Evolutionary conservation across 2,329 filamentous ascomycete genomes (phyloP).

Genomic region (Trichophaea hybrida): DNA sequence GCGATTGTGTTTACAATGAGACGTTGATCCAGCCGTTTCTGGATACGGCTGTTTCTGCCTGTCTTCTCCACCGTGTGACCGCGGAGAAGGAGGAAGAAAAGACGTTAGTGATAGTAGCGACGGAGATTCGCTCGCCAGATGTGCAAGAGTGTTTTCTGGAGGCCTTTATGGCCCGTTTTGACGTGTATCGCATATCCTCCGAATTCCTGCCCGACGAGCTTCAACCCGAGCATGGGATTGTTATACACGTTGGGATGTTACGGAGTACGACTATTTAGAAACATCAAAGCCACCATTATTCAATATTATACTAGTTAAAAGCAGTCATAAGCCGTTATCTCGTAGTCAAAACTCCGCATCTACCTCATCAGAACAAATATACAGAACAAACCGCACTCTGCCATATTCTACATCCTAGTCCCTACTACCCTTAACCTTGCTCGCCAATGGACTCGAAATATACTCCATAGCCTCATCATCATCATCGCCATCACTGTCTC

Average conservation of each 20-base stretch:
- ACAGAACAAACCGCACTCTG: no score
- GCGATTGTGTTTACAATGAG: conserved; percentile 94
- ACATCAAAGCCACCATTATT: no score
- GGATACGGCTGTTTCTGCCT: conserved; percentile 62
- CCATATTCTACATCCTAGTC: neutral
- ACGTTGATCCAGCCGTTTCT: conserved; percentile 67
- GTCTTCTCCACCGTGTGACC: conserved; percentile 18
- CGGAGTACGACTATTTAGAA: neutral
- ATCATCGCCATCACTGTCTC: conserved; percentile 7
- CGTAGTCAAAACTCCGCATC: no score
- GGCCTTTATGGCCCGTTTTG: conserved; percentile 52
- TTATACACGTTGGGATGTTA: neutral
- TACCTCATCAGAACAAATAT: no score
- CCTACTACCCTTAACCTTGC: conserved; percentile 3
- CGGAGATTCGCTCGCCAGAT: conserved; percentile 72
- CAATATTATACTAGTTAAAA: no score
- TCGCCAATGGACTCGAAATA: conserved; percentile 13
- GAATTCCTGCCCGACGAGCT: conserved; percentile 37
- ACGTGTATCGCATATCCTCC: conserved; percentile 62
- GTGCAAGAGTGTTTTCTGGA: conserved; percentile 73
- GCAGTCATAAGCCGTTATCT: no score
- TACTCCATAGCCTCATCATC: conserved; percentile 11
- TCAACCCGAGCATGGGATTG: neutral
- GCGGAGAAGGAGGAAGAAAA: conserved; percentile 13
- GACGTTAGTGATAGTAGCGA: conserved; percentile 67